These are phyloP conservation scores for Colletotrichum abscissum DNA, from an alignment of 2,329 filamentous ascomycete species.

Conservation along the genomic window DNA sequence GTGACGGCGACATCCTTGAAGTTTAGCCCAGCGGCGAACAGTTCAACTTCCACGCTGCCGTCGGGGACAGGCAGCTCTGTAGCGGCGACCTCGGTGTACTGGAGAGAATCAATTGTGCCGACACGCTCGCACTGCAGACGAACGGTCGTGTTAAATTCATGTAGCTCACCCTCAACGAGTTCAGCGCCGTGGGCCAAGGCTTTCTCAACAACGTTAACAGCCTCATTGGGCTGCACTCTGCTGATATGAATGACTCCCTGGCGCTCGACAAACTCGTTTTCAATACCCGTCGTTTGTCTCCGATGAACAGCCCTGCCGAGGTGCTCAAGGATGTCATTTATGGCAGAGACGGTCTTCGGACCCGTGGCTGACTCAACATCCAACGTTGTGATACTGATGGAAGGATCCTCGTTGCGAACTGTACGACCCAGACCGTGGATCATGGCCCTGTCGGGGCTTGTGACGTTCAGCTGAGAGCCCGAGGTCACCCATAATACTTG, in stretches of 20 bases:
- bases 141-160: background rate
- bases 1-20: slow-evolving; percentile 12
- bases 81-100: background rate
- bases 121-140: background rate
- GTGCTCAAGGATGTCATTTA: background rate
- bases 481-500: slow-evolving; percentile 42
- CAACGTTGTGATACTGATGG: background rate
- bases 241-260: slow-evolving; percentile 37
- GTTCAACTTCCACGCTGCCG: background rate
- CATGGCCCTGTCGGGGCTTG: slow-evolving; percentile 37
- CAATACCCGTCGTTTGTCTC: slow-evolving; percentile 14
- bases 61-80: background rate
- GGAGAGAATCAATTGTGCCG: background rate
- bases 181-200: no score
- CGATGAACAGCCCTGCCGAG: background rate
- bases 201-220: no score
- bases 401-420: slow-evolving; percentile 1
- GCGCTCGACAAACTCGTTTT: slow-evolving; percentile 43
- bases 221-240: no score
- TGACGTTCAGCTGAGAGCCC: slow-evolving; percentile 38
- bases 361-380: slow-evolving; percentile 10
- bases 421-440: slow-evolving; percentile 6
- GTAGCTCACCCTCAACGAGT: no score
- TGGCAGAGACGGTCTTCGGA: background rate
- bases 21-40: background rate